Percentiles rank a stretch among this genome's conserved stretches.
phyloP scores from a whole-genome alignment of 2,329 filamentous ascomycete genomes.

The Corniculantispora saksenae region DNA sequence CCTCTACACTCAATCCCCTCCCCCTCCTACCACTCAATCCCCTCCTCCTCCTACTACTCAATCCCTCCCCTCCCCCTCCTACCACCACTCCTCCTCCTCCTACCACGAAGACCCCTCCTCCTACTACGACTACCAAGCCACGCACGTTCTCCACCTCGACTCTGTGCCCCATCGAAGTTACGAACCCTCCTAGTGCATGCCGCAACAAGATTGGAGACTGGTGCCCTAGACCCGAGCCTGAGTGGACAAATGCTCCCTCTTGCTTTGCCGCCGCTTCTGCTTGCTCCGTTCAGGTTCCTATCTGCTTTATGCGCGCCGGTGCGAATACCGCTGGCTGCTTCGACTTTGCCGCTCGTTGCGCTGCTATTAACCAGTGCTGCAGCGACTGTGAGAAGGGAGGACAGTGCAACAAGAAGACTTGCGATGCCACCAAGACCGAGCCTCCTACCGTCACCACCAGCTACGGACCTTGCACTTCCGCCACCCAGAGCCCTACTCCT shows the following conservation, averaged over 20 bases:
- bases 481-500: not conserved
- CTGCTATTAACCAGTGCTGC: conserved; percentile 14
- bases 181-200: not conserved
- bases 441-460: conserved; percentile 10
- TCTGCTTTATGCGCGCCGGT: conserved; percentile 14
- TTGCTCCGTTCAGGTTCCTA: not conserved
- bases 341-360: conserved; percentile 9
- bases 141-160: conserved; percentile 13
- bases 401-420: conserved; percentile 14
- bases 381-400: not conserved
- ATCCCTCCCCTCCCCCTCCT: too few species aligned
- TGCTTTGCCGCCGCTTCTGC: conserved; percentile 4
- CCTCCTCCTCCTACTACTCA: not conserved
- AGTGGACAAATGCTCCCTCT: not conserved
- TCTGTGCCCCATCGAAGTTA: conserved; percentile 8
- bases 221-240: conserved; percentile 10
- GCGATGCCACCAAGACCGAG: not conserved
- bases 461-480: conserved; percentile 1
- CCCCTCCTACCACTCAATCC: not conserved
- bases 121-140: conserved; percentile 4
- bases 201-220: conserved; percentile 11
- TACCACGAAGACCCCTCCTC: not conserved
- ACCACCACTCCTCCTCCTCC: not conserved
- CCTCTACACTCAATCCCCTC: too few species aligned
- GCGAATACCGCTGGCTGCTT: conserved; percentile 8